Percentiles rank a stretch among this genome's conserved stretches.
Conservation (phyloP, 805 yeast genomes). For the Maudiozyma bulderi region DNA sequence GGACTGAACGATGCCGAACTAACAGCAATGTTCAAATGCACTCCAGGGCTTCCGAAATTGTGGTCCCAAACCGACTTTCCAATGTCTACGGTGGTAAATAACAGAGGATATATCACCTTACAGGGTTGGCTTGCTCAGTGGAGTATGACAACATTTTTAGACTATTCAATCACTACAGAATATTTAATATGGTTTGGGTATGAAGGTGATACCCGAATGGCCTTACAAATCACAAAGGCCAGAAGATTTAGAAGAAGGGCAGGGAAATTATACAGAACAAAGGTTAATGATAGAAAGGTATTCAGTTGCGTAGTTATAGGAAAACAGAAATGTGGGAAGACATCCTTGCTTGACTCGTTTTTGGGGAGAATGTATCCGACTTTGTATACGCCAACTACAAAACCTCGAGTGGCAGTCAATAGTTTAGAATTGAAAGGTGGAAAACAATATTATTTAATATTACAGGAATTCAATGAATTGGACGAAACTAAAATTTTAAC, state of each 20-base stretch:
- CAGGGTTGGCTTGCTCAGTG: constrained; percentile 99
- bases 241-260: constrained; percentile 58
- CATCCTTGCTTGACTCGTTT: constrained; percentile 75
- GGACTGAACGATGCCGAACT: constrained; percentile 76
- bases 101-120: constrained; percentile 76
- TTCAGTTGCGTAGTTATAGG: constrained; percentile 87
- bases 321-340: constrained; percentile 77
- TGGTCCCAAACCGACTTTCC: constrained; percentile 90
- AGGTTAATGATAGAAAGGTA: constrained; percentile 75
- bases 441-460: constrained; percentile 81
- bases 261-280: constrained; percentile 56
- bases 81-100: constrained; percentile 77
- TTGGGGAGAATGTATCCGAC: constrained; percentile 64
- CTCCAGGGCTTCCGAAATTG: constrained; percentile 83
- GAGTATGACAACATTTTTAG: constrained; percentile 91
- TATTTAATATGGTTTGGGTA: constrained; percentile 87
- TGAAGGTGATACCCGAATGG: constrained; percentile 43
- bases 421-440: constrained; percentile 92
- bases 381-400: constrained; percentile 69
- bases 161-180: constrained; percentile 73
- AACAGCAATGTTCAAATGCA: constrained; percentile 62
- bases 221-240: constrained; percentile 74
- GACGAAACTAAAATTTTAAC: constrained; percentile 68
- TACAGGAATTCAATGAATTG: constrained; percentile 83
- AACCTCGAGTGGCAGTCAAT: constrained; percentile 76